Base-by-base conservation (phyloP, 805 yeast genomes). In the Wickerhamomyces mucosus region DNA sequence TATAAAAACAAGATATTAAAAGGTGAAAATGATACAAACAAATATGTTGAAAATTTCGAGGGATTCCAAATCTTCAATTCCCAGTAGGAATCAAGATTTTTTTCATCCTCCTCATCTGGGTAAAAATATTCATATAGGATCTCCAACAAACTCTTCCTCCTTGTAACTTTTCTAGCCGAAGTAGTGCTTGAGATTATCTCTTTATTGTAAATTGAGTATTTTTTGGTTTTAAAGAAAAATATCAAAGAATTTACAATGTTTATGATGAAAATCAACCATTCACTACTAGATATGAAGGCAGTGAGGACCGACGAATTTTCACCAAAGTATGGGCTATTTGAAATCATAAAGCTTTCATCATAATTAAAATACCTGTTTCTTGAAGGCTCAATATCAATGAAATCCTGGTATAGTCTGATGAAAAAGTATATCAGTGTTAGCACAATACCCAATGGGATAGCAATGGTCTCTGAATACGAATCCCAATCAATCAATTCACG, bases 11-110 rank as follows among this genome's bases (percentile, higher is more conserved):
- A 32, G 7, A 72, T 40, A 29, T 65, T 67, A 8, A 74, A 47
- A 0, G 94, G 92, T 7, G 83, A 75, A 39, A 74, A 75, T 2
- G 70, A 52, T 3, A 71, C 59, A 18, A 70, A 62, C 3, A 79
- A 42, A 29, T 60, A 55, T 6, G 78, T 57, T 20, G 64, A 64
- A 48, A 78, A 75, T 39, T 61, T 61, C 0, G 78, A 65, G 0
- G 89, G 89, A 26, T 63, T 60, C 94, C 94, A 81, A 30, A 78
- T 67, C 14, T 55, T 57, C 26, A 81, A 50, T 35, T 71, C 68
- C 72, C 79, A 78, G 21, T 65, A 64, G 15, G 57, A 56, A 11
- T 41, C 53, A 3, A 40, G 28, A 18, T 38, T 45, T 6, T 37
- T 35, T 10, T 27, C 38, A 11, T 38, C 37, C 3, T 38, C 27